Evolutionary conservation across 805 yeast genomes (phyloP).

Genomic region (Ogataea chonburiensis): DNA sequence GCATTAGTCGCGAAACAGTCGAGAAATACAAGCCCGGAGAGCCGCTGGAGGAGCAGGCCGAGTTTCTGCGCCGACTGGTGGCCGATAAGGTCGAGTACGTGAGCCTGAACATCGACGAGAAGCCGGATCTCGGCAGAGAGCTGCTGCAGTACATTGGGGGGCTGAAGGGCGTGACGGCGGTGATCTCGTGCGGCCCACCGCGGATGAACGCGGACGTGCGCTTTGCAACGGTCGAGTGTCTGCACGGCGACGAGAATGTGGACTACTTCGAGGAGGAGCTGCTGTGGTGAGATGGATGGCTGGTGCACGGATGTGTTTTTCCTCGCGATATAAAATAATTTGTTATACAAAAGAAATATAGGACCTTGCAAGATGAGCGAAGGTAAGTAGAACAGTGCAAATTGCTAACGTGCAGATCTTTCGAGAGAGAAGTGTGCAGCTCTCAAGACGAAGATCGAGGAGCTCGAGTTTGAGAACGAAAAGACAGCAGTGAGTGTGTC

Average conservation of each 20-base stretch:
- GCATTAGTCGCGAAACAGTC: conserved; percentile 1
- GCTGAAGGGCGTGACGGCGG: conserved; percentile 30
- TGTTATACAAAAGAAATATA: conserved; percentile 4
- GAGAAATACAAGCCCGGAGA: neutral
- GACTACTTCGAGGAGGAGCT: conserved; percentile 41
- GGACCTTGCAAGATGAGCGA: conserved; percentile 10
- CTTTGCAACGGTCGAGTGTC: conserved; percentile 31
- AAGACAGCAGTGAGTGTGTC: conserved; percentile 70
- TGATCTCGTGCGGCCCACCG: conserved; percentile 39
- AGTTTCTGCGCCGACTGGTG: conserved; percentile 21
- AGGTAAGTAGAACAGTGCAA: conserved; percentile 14
- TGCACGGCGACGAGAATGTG: conserved; percentile 27
- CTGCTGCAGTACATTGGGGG: conserved; percentile 20
- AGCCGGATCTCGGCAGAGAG: conserved; percentile 27
- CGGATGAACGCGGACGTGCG: conserved; percentile 35
- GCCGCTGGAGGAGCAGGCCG: conserved; percentile 16
- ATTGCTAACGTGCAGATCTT: conserved; percentile 9
- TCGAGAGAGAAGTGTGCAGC: conserved; percentile 69
- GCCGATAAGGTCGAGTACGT: conserved; percentile 20
- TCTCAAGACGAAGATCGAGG: conserved; percentile 63
- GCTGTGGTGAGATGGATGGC: conserved; percentile 29
- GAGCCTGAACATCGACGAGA: conserved; percentile 25
- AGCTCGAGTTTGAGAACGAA: conserved; percentile 77
- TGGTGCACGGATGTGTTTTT: conserved; percentile 10
- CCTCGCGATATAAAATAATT: neutral